These are phyloP conservation scores for Candida berthetii DNA, from an alignment of 805 yeast species.

Conservation along the genomic window DNA sequence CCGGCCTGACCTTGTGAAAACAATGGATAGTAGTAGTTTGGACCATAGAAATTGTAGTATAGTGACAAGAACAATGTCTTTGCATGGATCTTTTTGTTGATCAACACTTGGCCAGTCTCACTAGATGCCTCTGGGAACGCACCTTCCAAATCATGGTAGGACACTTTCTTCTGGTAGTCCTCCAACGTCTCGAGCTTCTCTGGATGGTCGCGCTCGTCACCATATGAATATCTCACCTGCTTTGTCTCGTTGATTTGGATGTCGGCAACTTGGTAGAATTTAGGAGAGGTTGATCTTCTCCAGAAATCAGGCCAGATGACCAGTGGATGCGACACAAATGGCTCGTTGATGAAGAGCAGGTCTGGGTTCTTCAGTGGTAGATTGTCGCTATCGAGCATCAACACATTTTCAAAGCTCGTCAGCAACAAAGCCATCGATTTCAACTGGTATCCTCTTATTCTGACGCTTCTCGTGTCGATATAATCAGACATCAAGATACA, in stretches of 20 bases:
- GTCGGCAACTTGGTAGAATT: constrained; percentile 49
- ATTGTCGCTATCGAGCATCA: constrained; percentile 75
- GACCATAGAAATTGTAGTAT: constrained; percentile 64
- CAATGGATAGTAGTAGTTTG: constrained; percentile 50
- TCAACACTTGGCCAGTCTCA: constrained; percentile 62
- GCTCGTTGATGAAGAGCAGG: constrained; percentile 29
- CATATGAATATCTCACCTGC: constrained; percentile 20
- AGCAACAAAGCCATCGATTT: constrained; percentile 69
- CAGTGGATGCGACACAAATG: constrained; percentile 31
- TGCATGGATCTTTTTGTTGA: constrained; percentile 53
- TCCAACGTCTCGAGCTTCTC: constrained; percentile 12
- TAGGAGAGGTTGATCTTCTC: constrained; percentile 61
- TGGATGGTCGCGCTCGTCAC: constrained; percentile 29
- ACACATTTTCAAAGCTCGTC: constrained; percentile 72
- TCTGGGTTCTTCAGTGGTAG: constrained; percentile 48
- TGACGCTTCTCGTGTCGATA: constrained; percentile 33
- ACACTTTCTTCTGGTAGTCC: constrained; percentile 27
- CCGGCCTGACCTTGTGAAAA: constrained; percentile 61
- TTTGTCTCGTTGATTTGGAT: constrained; percentile 27
- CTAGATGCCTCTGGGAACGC: constrained; percentile 65
- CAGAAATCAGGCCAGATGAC: constrained; percentile 68
- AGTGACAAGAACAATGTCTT: constrained; percentile 50
- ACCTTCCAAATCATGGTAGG: constrained; percentile 61
- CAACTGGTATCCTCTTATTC: constrained; percentile 53
- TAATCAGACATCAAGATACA: constrained; percentile 49